Conservation (phyloP, 495 filamentous ascomycete species). For the Daldinia bambusicola region DNA sequence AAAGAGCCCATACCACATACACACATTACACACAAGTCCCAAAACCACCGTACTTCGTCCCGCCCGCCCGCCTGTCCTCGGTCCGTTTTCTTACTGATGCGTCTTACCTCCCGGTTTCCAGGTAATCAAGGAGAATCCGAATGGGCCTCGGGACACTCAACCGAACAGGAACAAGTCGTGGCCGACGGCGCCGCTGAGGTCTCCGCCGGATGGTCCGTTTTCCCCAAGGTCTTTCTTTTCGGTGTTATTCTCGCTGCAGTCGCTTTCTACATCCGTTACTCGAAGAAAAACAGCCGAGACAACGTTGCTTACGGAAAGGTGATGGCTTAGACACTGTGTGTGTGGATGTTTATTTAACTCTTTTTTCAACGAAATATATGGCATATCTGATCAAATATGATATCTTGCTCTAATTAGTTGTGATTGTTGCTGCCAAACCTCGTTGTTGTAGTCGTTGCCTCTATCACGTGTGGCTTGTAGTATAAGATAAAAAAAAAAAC, state of each 20-base stretch:
- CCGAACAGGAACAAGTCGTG: slow-evolving; percentile 39
- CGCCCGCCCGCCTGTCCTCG: slow-evolving; percentile 32
- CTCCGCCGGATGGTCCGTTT: slow-evolving; percentile 47
- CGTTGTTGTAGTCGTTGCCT: slow-evolving; percentile 10
- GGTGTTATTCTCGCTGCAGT: slow-evolving; percentile 51
- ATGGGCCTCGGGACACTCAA: slow-evolving; percentile 45
- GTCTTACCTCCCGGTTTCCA: slow-evolving; percentile 41
- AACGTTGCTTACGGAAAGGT: slow-evolving; percentile 41
- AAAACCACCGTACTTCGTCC: slow-evolving; percentile 26
- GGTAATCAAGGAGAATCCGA: slow-evolving; percentile 41
- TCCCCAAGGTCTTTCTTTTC: slow-evolving; percentile 54
- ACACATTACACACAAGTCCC: slow-evolving; percentile 17
- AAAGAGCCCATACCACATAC: too few species aligned
- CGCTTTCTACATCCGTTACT: slow-evolving; percentile 48
- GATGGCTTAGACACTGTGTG: slow-evolving; percentile 38
- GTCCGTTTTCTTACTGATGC: slow-evolving; percentile 49
- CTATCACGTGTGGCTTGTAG: slow-evolving; percentile 40
- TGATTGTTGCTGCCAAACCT: background rate
- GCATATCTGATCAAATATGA: slow-evolving; percentile 9
- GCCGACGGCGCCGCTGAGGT: slow-evolving; percentile 20
- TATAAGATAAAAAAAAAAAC: slow-evolving; percentile 7
- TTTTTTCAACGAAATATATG: slow-evolving; percentile 16
- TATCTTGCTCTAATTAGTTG: background rate
- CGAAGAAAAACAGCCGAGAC: slow-evolving; percentile 34
- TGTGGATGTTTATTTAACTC: slow-evolving; percentile 19